phyloP scores from a whole-genome alignment of 176 grass and related monocot genomes.

The Cymbopogon citratus region DNA sequence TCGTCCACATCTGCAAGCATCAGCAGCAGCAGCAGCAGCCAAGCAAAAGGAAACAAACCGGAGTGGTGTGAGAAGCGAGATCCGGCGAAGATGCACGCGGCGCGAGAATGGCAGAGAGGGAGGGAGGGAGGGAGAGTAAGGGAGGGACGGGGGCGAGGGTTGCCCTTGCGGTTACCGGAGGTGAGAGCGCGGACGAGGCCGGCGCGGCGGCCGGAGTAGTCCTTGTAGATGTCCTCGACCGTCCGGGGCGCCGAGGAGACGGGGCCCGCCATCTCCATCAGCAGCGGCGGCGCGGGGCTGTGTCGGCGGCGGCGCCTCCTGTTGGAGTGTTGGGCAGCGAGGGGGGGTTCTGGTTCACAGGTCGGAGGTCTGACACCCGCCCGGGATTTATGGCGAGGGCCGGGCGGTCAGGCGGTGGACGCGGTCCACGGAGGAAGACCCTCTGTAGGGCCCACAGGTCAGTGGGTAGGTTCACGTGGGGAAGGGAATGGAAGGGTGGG shows the following conservation, averaged over 20 bases:
- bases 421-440: background rate
- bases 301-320: constrained; percentile 1
- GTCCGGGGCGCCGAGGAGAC: constrained; percentile 38
- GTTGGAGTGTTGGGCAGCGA: background rate
- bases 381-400: background rate
- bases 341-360: background rate
- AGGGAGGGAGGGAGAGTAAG: background rate
- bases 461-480: background rate
- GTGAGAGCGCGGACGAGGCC: constrained; percentile 59
- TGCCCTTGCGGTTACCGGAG: constrained; percentile 36
- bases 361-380: background rate
- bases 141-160: background rate
- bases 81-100: background rate
- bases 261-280: constrained; percentile 24
- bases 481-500: too few relatives aligned
- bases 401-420: background rate
- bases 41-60: background rate
- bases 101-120: background rate
- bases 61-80: background rate
- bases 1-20: constrained; percentile 45
- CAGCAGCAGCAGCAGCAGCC: background rate
- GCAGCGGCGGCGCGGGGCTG: background rate
- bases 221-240: constrained; percentile 60
- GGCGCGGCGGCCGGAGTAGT: constrained; percentile 45
- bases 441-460: background rate